These are phyloP conservation scores for Yamadazyma philogaea DNA, from an alignment of 805 yeast species.

Conservation along the genomic window DNA sequence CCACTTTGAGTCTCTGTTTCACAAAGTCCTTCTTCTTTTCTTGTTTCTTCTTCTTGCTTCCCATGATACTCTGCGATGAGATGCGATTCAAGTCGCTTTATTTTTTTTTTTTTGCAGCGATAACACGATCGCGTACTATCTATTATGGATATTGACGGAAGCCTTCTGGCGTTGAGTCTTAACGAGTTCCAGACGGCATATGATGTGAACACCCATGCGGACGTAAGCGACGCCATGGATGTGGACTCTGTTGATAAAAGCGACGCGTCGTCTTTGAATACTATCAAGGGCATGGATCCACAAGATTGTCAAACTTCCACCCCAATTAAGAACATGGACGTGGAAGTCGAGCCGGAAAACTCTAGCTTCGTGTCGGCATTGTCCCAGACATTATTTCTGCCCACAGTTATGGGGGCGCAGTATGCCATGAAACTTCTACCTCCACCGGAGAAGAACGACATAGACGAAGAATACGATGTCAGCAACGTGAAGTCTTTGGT, in stretches of 20 bases:
- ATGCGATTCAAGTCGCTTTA: background rate
- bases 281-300: constrained; percentile 2
- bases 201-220: background rate
- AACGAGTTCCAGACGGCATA: constrained; percentile 7
- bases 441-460: constrained; percentile 14
- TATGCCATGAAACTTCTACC: constrained; percentile 34
- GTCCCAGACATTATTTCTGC: constrained; percentile 21
- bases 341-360: constrained; percentile 13
- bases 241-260: constrained; percentile 5
- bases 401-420: constrained; percentile 41
- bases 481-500: background rate
- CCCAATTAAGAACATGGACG: constrained; percentile 6
- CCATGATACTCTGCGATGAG: constrained; percentile 9
- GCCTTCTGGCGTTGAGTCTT: constrained; percentile 13
- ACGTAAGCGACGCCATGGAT: constrained; percentile 10
- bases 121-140: background rate
- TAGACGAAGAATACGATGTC: constrained; percentile 29
- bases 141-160: constrained; percentile 13
- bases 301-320: constrained; percentile 7
- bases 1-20: constrained; percentile 81
- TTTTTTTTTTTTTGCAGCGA: background rate
- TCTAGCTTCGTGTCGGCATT: constrained; percentile 19
- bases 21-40: constrained; percentile 72
- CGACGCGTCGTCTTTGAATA: constrained; percentile 6
- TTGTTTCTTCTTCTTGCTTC: constrained; percentile 55